phyloP scores from a whole-genome alignment of 2,329 filamentous ascomycete genomes.

The Thermomyces lanuginosus region DNA sequence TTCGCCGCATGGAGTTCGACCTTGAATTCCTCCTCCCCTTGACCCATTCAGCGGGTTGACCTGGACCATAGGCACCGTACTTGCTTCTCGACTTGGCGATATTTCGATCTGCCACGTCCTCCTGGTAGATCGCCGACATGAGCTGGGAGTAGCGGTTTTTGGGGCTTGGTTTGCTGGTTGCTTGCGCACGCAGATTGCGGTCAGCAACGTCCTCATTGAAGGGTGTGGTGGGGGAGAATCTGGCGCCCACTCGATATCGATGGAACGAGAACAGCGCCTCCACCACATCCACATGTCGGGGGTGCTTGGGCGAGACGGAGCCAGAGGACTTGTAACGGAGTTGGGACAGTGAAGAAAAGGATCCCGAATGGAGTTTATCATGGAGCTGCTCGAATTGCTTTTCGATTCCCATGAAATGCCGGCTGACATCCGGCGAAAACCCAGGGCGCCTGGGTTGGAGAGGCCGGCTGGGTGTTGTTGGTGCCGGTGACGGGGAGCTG shows the following conservation, averaged over 20 bases:
- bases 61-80: slow-evolving; percentile 3
- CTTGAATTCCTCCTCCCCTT: slow-evolving; percentile 1
- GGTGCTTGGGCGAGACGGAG: slow-evolving; percentile 10
- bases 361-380: slow-evolving; percentile 17
- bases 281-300: slow-evolving; percentile 25
- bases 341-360: slow-evolving; percentile 13
- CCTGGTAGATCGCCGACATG: slow-evolving; percentile 22
- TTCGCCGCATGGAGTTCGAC: slow-evolving; percentile 2
- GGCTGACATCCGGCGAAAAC: slow-evolving; percentile 14
- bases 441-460: no score
- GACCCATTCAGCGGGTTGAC: slow-evolving; percentile 1
- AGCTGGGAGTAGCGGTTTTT: slow-evolving; percentile 14
- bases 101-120: slow-evolving; percentile 28
- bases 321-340: slow-evolving; percentile 11
- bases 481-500: no score
- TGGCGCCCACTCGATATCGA: slow-evolving; percentile 12
- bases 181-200: slow-evolving; percentile 21
- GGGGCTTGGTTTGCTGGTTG: slow-evolving; percentile 10
- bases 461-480: no score
- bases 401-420: slow-evolving; percentile 23
- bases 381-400: slow-evolving; percentile 25
- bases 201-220: slow-evolving; percentile 31
- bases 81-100: slow-evolving; percentile 14
- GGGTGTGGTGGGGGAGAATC: slow-evolving; percentile 16
- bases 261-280: slow-evolving; percentile 24